Conservation (phyloP, 768 basidiomycete species). For the Tylopilus sp. region DNA sequence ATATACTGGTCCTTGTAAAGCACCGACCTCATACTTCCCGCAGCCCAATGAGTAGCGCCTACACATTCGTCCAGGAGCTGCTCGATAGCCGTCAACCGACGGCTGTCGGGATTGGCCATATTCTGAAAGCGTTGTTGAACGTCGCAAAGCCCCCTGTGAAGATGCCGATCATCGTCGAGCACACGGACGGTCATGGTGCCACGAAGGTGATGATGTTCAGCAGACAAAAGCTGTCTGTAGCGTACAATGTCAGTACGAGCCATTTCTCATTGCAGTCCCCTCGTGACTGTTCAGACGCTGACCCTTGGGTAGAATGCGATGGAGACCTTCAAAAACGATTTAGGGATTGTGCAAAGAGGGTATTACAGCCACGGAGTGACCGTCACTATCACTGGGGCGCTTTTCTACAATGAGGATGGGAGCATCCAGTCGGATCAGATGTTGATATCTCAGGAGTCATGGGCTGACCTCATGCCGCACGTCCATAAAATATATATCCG, state of each 20-base stretch:
- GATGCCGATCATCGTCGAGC: slow-evolving; percentile 4
- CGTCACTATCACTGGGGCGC: background rate
- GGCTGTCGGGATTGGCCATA: slow-evolving; percentile 37
- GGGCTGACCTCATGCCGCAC: slow-evolving; percentile 7
- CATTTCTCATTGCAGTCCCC: background rate
- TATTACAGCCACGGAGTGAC: background rate
- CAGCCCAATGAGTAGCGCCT: slow-evolving; percentile 8
- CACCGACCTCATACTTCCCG: background rate
- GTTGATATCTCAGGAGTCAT: slow-evolving; percentile 1
- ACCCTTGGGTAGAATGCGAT: background rate
- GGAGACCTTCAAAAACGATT: background rate
- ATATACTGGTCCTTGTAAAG: background rate
- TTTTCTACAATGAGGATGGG: slow-evolving; percentile 8
- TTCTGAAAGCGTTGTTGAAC: slow-evolving; percentile 49
- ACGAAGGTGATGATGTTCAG: slow-evolving; percentile 10
- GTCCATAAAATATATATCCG: slow-evolving; percentile 6
- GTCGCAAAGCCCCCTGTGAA: background rate
- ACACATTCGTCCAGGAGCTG: slow-evolving; percentile 5
- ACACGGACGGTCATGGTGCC: background rate
- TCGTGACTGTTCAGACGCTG: background rate
- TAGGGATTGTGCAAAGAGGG: background rate
- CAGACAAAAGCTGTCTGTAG: background rate
- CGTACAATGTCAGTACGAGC: background rate
- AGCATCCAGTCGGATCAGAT: background rate
- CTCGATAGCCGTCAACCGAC: background rate